Evolutionary conservation across 139 green algal genomes (phyloP).

Genomic region (Protoeuglena noctilucae): DNA sequence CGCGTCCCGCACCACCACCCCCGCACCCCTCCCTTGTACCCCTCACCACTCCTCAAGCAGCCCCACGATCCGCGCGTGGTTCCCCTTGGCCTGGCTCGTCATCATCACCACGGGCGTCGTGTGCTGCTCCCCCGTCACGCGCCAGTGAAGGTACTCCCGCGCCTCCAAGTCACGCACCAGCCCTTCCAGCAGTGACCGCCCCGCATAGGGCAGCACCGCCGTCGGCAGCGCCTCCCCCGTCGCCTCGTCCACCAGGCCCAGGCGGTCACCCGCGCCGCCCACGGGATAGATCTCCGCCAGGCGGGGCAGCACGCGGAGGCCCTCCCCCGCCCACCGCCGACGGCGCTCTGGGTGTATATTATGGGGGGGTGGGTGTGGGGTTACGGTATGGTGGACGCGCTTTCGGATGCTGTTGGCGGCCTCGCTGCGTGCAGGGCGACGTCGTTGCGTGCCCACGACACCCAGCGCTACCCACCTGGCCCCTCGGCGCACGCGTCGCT

Average conservation of each 20-base stretch:
- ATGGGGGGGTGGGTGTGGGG: no score
- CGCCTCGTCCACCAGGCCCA: constrained; percentile 57
- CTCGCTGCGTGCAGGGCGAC: no score
- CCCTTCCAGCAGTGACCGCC: constrained; percentile 71
- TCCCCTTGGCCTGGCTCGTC: constrained; percentile 91
- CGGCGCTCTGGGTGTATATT: no score
- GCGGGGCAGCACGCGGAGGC: constrained; percentile 49
- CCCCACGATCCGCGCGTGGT: constrained; percentile 55
- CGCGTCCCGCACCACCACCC: no score
- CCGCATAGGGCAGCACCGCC: constrained; percentile 85
- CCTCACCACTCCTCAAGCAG: constrained; percentile 18
- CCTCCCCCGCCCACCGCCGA: constrained; percentile 19
- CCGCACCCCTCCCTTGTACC: no score
- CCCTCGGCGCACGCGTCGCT: background rate
- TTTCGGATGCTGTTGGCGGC: no score
- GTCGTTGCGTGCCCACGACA: constrained; percentile 16
- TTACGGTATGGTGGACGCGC: no score
- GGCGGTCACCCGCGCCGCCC: constrained; percentile 47
- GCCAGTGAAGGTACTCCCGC: constrained; percentile 85
- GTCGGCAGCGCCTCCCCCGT: constrained; percentile 79
- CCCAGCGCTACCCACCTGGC: constrained; percentile 1
- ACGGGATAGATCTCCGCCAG: constrained; percentile 91
- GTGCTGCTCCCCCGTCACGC: constrained; percentile 55
- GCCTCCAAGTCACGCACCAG: constrained; percentile 81
- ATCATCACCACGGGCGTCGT: constrained; percentile 90